Percentiles rank a stretch among this genome's conserved stretches.
These are phyloP conservation scores for Arachnomyces sp. DNA, from an alignment of 2,329 filamentous ascomycete genomes.

Conservation along the genomic window DNA sequence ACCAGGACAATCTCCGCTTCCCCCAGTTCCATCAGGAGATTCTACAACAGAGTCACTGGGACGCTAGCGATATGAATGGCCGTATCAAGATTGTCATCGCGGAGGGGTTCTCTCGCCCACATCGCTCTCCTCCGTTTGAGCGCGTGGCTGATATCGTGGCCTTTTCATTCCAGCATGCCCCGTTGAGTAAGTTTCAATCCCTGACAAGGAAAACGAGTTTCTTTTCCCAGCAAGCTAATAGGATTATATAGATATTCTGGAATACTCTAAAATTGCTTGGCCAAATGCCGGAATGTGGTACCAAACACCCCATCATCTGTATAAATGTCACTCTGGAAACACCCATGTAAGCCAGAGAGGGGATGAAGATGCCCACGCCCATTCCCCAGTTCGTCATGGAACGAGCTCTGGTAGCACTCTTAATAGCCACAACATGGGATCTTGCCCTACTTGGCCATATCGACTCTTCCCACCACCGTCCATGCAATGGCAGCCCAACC, in stretches of 20 bases:
- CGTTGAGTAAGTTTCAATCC: conserved; percentile 49
- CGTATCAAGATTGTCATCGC: conserved; percentile 69
- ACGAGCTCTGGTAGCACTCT: conserved; percentile 16
- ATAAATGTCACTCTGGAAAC: conserved; percentile 24
- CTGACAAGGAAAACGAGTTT: not conserved
- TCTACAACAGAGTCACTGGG: conserved; percentile 62
- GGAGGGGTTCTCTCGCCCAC: conserved; percentile 56
- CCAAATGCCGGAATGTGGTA: conserved; percentile 65
- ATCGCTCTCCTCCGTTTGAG: conserved; percentile 48
- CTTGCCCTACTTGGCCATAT: conserved; percentile 21
- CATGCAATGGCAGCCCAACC: conserved; percentile 18
- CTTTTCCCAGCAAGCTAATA: not conserved
- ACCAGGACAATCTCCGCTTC: conserved; percentile 57
- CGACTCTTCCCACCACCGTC: conserved; percentile 23
- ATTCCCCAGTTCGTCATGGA: conserved; percentile 48
- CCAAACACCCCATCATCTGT: conserved; percentile 33
- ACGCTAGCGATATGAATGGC: conserved; percentile 60
- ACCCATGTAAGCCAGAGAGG: conserved; percentile 33
- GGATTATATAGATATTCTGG: conserved; percentile 54
- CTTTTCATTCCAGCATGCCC: conserved; percentile 81
- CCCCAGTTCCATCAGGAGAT: conserved; percentile 63
- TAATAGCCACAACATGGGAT: conserved; percentile 13
- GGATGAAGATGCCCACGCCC: conserved; percentile 50
- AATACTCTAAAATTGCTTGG: conserved; percentile 68
- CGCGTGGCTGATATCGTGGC: conserved; percentile 62